Percentiles rank a stretch among this genome's conserved stretches.
phyloP scores from a whole-genome alignment of 2,329 filamentous ascomycete genomes.

The Blastomyces parvus region DNA sequence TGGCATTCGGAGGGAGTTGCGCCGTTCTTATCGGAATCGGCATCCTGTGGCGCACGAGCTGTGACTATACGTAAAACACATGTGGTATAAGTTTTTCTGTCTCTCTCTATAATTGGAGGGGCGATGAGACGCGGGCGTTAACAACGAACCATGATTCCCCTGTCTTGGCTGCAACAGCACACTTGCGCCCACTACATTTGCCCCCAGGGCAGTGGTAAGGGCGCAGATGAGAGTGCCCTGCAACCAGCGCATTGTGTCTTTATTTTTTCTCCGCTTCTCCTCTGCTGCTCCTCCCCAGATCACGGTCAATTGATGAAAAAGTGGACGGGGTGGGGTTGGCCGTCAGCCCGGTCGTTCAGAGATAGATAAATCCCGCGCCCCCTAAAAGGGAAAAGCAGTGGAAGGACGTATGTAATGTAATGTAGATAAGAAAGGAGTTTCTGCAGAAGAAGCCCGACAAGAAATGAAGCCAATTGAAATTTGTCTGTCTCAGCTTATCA shows the following conservation, averaged over 20 bases:
- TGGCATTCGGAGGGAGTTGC: constrained; percentile 10
- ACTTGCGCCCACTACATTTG: background rate
- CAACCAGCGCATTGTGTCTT: constrained; percentile 3
- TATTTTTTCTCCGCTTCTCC: too few relatives aligned
- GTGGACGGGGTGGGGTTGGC: background rate
- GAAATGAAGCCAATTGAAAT: background rate
- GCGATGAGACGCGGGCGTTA: background rate
- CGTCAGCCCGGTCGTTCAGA: background rate
- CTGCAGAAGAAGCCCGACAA: background rate
- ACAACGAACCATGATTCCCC: background rate
- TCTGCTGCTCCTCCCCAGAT: background rate
- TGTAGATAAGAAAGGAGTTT: background rate
- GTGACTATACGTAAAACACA: background rate
- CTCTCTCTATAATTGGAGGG: background rate
- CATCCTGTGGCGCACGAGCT: background rate
- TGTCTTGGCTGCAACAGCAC: background rate
- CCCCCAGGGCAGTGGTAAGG: constrained; percentile 2
- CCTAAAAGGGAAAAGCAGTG: background rate
- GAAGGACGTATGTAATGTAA: background rate
- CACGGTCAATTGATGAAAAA: background rate
- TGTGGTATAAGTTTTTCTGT: background rate
- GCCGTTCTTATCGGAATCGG: background rate
- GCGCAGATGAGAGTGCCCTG: constrained; percentile 6
- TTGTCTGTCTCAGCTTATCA: background rate
- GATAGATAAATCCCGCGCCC: background rate